A percentile compares a stretch with the other conserved stretches of the same genome.
phyloP scores from a whole-genome alignment of 768 basidiomycete species.

The Strobilomyces echinocephalus region DNA sequence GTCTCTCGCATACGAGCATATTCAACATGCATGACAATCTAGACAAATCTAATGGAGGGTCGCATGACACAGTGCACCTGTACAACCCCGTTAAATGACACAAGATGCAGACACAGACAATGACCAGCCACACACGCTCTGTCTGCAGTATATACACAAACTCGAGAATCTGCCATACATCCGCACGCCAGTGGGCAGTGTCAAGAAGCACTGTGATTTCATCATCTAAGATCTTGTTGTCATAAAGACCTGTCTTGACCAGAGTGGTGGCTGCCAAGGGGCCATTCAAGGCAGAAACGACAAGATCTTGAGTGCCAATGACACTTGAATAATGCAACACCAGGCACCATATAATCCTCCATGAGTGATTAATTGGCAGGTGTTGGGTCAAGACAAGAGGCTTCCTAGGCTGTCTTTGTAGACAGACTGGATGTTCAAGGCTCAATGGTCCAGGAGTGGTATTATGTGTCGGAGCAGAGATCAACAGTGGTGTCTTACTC shows the following conservation, averaged over 20 bases:
- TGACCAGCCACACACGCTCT: slow-evolving; percentile 23
- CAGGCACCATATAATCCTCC: background rate
- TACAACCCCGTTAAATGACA: slow-evolving; percentile 22
- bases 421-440: background rate
- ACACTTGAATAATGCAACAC: background rate
- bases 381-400: background rate
- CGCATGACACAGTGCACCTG: slow-evolving; percentile 15
- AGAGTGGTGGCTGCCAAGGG: background rate
- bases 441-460: background rate
- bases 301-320: background rate
- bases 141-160: slow-evolving; percentile 53
- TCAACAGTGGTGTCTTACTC: background rate
- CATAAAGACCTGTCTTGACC: background rate
- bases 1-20: slow-evolving; percentile 22
- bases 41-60: slow-evolving; percentile 9
- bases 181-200: background rate
- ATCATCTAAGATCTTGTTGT: background rate
- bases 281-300: background rate
- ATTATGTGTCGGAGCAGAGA: background rate
- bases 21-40: slow-evolving; percentile 11
- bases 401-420: background rate
- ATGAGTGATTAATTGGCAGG: background rate
- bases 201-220: background rate
- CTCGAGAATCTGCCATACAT: slow-evolving; percentile 36
- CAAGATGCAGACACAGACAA: slow-evolving; percentile 28